These are phyloP conservation scores for Buddleja alternifolia DNA, from an alignment of 257 asterid species.

Conservation along the genomic window DNA sequence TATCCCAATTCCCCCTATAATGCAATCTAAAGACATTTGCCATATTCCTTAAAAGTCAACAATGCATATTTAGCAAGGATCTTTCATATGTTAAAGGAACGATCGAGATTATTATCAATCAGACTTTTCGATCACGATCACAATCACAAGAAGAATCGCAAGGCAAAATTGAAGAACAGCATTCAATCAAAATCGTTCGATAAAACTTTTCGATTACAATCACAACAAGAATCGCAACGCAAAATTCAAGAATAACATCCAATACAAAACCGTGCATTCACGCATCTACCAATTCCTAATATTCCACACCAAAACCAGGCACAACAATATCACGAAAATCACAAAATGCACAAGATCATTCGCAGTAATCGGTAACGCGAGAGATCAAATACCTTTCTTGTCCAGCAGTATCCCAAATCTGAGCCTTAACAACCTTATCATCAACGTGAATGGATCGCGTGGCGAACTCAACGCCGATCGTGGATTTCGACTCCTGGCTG, in stretches of 20 bases:
- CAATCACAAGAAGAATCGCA: not conserved
- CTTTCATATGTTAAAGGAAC: not conserved
- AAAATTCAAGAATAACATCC: not conserved
- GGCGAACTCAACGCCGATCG: conserved; percentile 88
- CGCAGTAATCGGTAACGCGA: not conserved
- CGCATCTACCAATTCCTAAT: not conserved
- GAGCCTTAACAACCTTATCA: conserved; percentile 80
- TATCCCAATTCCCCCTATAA: not conserved
- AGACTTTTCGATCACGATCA: not conserved
- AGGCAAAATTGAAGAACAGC: not conserved
- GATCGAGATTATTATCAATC: not conserved
- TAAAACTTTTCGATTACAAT: not conserved
- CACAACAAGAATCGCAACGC: not conserved
- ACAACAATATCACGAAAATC: no score
- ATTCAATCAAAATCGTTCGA: not conserved
- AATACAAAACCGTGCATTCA: not conserved
- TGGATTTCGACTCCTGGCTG: conserved; percentile 79
- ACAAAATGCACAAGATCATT: not conserved
- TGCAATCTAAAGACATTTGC: not conserved
- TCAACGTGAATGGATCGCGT: conserved; percentile 77
- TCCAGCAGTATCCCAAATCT: conserved; percentile 94
- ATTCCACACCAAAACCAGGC: not conserved
- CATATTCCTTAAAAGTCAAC: not conserved
- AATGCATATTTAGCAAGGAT: not conserved
- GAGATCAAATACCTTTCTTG: conserved; percentile 60